Base-by-base conservation (phyloP, 2,329 filamentous ascomycete genomes). In the Paracoccidioides lutzii region DNA sequence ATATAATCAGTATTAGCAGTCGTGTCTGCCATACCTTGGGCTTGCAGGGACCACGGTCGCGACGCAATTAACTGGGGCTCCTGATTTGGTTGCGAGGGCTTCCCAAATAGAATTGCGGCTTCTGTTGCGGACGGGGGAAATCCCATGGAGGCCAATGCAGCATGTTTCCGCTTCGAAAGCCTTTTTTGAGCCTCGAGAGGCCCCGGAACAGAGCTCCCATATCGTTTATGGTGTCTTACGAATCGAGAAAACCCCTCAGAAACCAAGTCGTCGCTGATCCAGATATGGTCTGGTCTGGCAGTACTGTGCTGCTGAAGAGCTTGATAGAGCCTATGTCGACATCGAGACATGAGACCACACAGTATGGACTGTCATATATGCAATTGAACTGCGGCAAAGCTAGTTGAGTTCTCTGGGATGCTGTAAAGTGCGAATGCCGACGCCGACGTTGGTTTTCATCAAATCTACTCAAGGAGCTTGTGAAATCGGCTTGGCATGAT, bases 161-260 rank as follows among this genome's bases (percentile, higher is more conserved):
- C 78, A 70, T 82, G 81, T 54, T 76, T 74, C 55, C 81, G 73
- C 66, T 75, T 81, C 2, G 78, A 72, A 48, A 77, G 70, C 53
- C 81, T 73, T 63, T 76, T 74, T 59, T 77, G 75, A 48, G 81
- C 80, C 68, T 84, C 81, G 70, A 84, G 71, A 63, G 81, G 81
- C 2, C 81, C 81, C 9, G 81, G 81, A 3, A 82, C 77, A 60
- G 75, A 75, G 71, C 81, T 82, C 61, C 78, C 80, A 76, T 81
- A 72, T 59, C 81, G 76, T 63, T 74, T 73, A 57, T 75, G 73
- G 43, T 68, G 65, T 59, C 70, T 72, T 57, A 69, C 68, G 58
- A 72, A 74, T 46, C 72, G 75, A 54, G 73, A 69, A 67, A 81
- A 81, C 30, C 75, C 73, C 12, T 68, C 65, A 4, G 70, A 62